Evolutionary conservation across 2,329 filamentous ascomycete genomes (phyloP).

Genomic region (Penicillium sp.): DNA sequence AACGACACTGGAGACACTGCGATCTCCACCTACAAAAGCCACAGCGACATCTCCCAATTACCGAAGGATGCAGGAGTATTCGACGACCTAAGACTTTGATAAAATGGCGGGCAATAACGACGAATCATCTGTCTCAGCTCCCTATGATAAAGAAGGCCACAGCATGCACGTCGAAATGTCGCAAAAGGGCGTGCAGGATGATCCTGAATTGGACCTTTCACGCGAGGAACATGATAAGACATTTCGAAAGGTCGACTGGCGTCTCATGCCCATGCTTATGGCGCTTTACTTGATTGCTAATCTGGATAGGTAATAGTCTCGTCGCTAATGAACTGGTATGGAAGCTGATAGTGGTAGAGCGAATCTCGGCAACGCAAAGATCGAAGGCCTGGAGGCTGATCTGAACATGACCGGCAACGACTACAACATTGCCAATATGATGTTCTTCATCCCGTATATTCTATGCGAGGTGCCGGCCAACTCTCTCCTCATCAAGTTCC

Average conservation of each 20-base stretch:
- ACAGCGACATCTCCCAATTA: background rate
- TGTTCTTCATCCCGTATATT: constrained; percentile 1
- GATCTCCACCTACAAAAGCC: background rate
- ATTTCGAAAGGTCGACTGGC: background rate
- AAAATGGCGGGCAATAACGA: background rate
- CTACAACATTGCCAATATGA: background rate
- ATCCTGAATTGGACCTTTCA: background rate
- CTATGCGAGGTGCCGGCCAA: background rate
- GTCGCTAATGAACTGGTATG: too few relatives aligned
- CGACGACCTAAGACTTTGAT: background rate
- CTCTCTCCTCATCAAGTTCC: background rate
- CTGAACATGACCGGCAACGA: background rate
- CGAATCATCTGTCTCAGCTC: background rate
- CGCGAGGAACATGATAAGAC: background rate
- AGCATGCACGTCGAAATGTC: background rate
- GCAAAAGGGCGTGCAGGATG: background rate
- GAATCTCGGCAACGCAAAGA: background rate
- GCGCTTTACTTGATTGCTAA: background rate
- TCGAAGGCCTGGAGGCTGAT: background rate
- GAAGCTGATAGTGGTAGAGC: background rate
- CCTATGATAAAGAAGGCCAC: background rate
- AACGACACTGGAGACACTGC: background rate
- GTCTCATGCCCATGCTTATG: background rate
- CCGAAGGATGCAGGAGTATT: too few relatives aligned
- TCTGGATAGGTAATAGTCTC: background rate